Evolutionary conservation across 495 filamentous ascomycete genomes (phyloP).

Genomic region (Lepidopterella palustris): DNA sequence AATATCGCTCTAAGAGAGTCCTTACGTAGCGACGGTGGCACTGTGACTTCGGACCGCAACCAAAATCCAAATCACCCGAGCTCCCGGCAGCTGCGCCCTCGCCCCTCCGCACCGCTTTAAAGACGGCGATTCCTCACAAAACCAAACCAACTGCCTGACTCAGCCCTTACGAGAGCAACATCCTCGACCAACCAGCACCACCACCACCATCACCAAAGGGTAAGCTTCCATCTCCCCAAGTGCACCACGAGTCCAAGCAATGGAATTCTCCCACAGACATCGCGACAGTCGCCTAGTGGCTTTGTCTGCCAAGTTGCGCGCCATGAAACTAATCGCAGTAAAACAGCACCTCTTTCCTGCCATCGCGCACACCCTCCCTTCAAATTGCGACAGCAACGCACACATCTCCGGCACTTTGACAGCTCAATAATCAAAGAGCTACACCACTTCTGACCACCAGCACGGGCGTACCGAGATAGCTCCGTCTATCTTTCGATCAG

Average conservation of each 20-base stretch:
- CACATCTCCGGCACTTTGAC: neutral
- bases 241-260: neutral
- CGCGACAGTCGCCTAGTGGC: neutral
- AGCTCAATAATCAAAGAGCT: conserved; percentile 24
- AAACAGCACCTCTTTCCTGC: neutral
- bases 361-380: neutral
- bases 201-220: conserved; percentile 8
- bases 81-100: neutral
- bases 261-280: neutral
- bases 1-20: neutral
- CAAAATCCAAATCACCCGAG: conserved; percentile 10
- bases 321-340: conserved; percentile 11
- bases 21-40: neutral
- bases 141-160: conserved; percentile 7
- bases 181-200: neutral
- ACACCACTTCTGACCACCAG: neutral
- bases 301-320: neutral
- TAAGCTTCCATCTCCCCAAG: neutral
- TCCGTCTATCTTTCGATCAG: neutral
- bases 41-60: neutral
- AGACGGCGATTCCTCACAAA: neutral
- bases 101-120: conserved; percentile 3
- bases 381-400: neutral
- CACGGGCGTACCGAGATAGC: neutral
- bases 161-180: conserved; percentile 11